These are phyloP conservation scores for Gossypium arboreum DNA, from an alignment of 345 rosid genomes.

Conservation along the genomic window DNA sequence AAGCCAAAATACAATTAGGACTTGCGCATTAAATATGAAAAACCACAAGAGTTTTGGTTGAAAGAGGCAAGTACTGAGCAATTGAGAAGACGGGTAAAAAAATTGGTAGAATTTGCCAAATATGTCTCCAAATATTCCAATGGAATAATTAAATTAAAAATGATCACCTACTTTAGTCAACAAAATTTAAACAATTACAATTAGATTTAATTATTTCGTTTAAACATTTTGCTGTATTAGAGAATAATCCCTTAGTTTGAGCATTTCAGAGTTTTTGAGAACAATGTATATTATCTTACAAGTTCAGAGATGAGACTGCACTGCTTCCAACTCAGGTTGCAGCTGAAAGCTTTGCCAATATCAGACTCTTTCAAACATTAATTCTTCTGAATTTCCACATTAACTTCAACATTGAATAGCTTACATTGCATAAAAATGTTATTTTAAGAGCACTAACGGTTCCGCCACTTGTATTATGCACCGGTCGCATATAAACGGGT, in stretches of 20 bases:
- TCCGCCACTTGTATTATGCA: slow-evolving; percentile 38
- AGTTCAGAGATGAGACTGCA: slow-evolving; percentile 17
- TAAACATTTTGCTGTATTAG: neutral
- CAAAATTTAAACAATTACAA: too few relatives aligned
- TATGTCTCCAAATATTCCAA: too few relatives aligned
- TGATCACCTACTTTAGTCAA: too few relatives aligned
- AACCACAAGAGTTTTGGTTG: too few relatives aligned
- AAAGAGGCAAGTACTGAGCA: too few relatives aligned
- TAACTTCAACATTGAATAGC: slow-evolving; percentile 28
- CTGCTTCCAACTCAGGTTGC: slow-evolving; percentile 26
- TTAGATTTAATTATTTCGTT: too few relatives aligned
- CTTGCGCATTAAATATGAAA: too few relatives aligned
- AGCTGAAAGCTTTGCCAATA: slow-evolving; percentile 31
- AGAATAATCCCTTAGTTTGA: neutral
- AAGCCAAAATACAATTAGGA: too few relatives aligned
- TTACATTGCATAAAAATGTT: slow-evolving; percentile 31
- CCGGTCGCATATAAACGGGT: slow-evolving; percentile 90
- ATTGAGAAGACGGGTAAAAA: too few relatives aligned
- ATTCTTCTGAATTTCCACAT: slow-evolving; percentile 33
- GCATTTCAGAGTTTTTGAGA: slow-evolving; percentile 8
- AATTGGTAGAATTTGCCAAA: too few relatives aligned
- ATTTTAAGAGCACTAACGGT: slow-evolving; percentile 18
- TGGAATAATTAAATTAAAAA: too few relatives aligned
- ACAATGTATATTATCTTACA: slow-evolving; percentile 22
- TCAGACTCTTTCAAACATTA: slow-evolving; percentile 32